Percentiles rank a stretch among this genome's conserved stretches.
Evolutionary conservation across 208 protist species (phyloP).

Genomic region (Trypanosoma mega): DNA sequence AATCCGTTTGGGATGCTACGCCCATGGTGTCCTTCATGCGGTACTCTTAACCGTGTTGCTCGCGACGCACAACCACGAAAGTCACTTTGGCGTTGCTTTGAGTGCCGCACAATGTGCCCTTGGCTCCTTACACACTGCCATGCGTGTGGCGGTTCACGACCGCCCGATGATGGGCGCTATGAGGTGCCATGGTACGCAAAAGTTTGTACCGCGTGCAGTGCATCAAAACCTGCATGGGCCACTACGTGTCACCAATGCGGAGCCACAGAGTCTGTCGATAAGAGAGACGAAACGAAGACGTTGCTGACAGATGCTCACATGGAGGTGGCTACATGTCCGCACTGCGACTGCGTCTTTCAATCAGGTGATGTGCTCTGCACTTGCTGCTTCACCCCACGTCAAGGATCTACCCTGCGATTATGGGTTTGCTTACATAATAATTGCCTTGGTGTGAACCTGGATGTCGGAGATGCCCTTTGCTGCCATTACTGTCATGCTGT

Average conservation of each 20-base stretch:
- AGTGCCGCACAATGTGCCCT: constrained; percentile 38
- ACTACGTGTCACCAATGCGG: constrained; percentile 27
- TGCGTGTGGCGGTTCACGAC: constrained; percentile 31
- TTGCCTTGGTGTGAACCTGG: constrained; percentile 59
- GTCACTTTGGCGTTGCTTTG: constrained; percentile 43
- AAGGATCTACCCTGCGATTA: background rate
- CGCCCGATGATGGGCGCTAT: constrained; percentile 11
- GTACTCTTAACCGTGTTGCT: constrained; percentile 27
- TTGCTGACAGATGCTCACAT: too few relatives aligned
- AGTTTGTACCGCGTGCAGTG: constrained; percentile 30
- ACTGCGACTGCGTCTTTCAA: background rate
- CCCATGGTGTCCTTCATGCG: constrained; percentile 42
- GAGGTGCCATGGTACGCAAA: constrained; percentile 44
- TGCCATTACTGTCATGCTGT: constrained; percentile 17
- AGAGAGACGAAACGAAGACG: background rate
- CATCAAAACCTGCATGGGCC: constrained; percentile 30
- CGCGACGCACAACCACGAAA: constrained; percentile 16
- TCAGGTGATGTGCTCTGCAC: constrained; percentile 17
- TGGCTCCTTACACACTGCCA: constrained; percentile 44
- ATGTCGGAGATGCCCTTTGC: background rate
- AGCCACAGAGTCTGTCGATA: background rate
- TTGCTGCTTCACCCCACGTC: constrained; percentile 14
- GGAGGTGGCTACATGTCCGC: background rate
- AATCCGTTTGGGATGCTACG: constrained; percentile 38
- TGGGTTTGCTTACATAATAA: constrained; percentile 70